These are phyloP conservation scores for Bjerkandera adusta DNA, from an alignment of 1,284 basidiomycete genomes.

Conservation along the genomic window DNA sequence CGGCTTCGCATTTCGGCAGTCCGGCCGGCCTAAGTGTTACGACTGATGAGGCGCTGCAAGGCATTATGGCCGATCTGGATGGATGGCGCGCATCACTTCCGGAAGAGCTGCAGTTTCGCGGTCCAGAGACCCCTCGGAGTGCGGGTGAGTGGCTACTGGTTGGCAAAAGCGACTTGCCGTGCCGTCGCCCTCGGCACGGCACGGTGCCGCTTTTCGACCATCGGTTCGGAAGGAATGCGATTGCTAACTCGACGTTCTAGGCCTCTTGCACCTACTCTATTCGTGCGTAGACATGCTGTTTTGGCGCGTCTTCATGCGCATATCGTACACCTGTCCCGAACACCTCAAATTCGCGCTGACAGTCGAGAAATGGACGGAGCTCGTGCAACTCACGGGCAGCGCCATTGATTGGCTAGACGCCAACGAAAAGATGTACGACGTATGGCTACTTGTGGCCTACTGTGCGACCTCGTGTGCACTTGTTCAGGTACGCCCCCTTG, in stretches of 20 bases:
- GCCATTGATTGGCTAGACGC: conserved; percentile 88
- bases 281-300: conserved; percentile 89
- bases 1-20: conserved; percentile 37
- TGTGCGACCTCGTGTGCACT: conserved; percentile 88
- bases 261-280: conserved; percentile 82
- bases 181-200: conserved; percentile 10
- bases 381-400: conserved; percentile 73
- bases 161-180: no score
- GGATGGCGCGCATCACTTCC: conserved; percentile 78
- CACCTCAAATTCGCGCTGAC: conserved; percentile 85
- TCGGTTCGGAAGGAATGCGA: conserved; percentile 1
- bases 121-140: conserved; percentile 55
- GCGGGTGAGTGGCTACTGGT: no score
- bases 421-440: conserved; percentile 81
- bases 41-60: conserved; percentile 73
- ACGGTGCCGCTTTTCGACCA: neutral
- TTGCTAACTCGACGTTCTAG: conserved; percentile 36
- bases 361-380: conserved; percentile 73
- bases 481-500: conserved; percentile 66
- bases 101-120: conserved; percentile 70
- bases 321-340: conserved; percentile 83
- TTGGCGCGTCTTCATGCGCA: conserved; percentile 94
- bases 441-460: conserved; percentile 85
- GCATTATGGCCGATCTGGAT: conserved; percentile 73
- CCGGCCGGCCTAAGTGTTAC: conserved; percentile 83